phyloP scores from a whole-genome alignment of 768 basidiomycete species.

The Phanerodontia chrysosporium region DNA sequence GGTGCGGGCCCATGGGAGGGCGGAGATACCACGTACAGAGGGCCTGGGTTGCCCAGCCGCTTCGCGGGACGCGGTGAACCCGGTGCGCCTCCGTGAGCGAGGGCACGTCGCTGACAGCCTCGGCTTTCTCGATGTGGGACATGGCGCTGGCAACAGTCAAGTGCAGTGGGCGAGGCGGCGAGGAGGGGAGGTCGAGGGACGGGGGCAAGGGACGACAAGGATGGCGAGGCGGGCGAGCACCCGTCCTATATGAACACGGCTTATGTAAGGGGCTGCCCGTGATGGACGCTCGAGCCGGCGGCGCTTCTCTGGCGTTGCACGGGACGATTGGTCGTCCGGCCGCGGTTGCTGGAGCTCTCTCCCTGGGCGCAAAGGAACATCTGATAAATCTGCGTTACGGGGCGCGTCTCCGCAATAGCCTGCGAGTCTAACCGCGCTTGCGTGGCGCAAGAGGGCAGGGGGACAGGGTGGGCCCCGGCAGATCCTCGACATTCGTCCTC shows the following conservation, averaged over 20 bases:
- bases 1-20: not conserved
- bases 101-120: slow-evolving; percentile 13
- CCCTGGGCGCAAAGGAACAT: not conserved
- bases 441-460: slow-evolving; percentile 1
- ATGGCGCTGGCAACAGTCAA: slow-evolving; percentile 11
- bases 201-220: not conserved
- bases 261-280: not conserved
- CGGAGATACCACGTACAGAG: slow-evolving; percentile 38
- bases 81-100: slow-evolving; percentile 13
- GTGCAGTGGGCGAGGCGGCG: not conserved
- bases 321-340: not conserved
- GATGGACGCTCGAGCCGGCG: not conserved
- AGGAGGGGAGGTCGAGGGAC: not conserved
- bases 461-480: not conserved
- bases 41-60: slow-evolving; percentile 55
- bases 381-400: not conserved
- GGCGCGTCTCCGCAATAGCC: not conserved
- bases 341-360: not conserved
- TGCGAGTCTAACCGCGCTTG: not conserved
- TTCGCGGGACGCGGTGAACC: slow-evolving; percentile 13
- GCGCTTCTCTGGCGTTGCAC: not conserved
- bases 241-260: not conserved
- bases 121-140: slow-evolving; percentile 25
- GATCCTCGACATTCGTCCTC: not conserved
- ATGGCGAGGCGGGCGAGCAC: not conserved